A percentile compares a stretch with the other conserved stretches of the same genome.
Evolutionary conservation across 345 rosid genomes (phyloP).

Genomic region (Gynandropsis gynandra): DNA sequence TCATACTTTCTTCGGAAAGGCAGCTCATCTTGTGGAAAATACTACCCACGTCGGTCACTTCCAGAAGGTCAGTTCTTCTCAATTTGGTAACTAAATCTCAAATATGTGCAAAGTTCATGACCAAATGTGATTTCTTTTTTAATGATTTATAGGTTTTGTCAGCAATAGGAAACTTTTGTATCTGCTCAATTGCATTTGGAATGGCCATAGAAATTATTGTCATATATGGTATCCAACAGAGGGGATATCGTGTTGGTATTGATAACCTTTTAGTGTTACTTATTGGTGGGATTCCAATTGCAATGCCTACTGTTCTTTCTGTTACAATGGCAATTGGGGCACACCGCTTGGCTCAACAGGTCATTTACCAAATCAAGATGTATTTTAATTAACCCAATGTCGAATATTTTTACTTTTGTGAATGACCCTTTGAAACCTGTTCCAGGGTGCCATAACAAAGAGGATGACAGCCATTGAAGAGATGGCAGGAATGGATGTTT

Average conservation of each 20-base stretch:
- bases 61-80: constrained; percentile 60
- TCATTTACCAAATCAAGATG: constrained; percentile 7
- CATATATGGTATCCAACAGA: constrained; percentile 44
- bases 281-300: constrained; percentile 69
- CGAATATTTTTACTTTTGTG: neutral
- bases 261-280: constrained; percentile 48
- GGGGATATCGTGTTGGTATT: constrained; percentile 51
- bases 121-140: neutral
- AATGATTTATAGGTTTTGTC: constrained; percentile 52
- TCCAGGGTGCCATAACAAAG: constrained; percentile 83
- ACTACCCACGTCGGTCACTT: constrained; percentile 86
- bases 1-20: constrained; percentile 87
- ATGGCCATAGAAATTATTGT: constrained; percentile 62
- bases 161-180: constrained; percentile 90
- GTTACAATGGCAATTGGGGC: constrained; percentile 96
- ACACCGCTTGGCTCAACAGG: constrained; percentile 80
- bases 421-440: neutral
- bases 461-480: constrained; percentile 98
- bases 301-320: constrained; percentile 65
- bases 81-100: neutral
- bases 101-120: neutral
- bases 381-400: neutral
- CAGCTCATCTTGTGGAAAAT: constrained; percentile 88
- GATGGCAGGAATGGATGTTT: constrained; percentile 98
- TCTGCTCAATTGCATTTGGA: constrained; percentile 83